A percentile compares a stretch with the other conserved stretches of the same genome.
These are phyloP conservation scores for Erysimum cheiranthoides DNA, from an alignment of 345 rosid species.

Conservation along the genomic window DNA sequence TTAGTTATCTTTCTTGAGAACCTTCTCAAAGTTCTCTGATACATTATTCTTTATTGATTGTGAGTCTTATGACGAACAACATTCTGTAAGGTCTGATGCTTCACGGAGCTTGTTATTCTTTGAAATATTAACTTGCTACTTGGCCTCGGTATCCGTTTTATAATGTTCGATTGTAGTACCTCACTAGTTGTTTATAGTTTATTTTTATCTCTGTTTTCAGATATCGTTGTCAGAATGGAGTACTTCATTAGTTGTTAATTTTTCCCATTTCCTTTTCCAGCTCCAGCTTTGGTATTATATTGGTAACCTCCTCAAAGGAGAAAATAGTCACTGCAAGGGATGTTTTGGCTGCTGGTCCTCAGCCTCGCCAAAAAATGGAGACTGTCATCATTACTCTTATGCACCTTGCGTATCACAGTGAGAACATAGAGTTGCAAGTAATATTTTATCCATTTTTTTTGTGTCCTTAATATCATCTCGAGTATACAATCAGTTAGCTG, in stretches of 20 bases:
- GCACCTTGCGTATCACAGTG: slow-evolving; percentile 93
- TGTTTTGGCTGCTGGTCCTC: slow-evolving; percentile 79
- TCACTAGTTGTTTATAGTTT: slow-evolving; percentile 3
- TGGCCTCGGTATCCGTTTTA: neutral
- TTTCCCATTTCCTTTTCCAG: slow-evolving; percentile 50
- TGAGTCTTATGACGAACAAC: neutral
- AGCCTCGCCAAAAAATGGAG: slow-evolving; percentile 70
- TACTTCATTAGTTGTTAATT: slow-evolving; percentile 15
- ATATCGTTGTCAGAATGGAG: slow-evolving; percentile 10
- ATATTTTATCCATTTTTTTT: slow-evolving; percentile 21
- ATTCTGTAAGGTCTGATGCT: slow-evolving; percentile 27
- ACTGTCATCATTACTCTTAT: slow-evolving; percentile 77
- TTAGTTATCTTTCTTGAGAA: neutral
- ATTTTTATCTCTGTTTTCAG: slow-evolving; percentile 12
- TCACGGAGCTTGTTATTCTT: slow-evolving; percentile 12
- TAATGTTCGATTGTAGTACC: slow-evolving; percentile 1
- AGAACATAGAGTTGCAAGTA: slow-evolving; percentile 87
- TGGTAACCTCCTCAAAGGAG: slow-evolving; percentile 71
- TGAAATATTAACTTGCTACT: neutral
- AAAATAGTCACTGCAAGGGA: slow-evolving; percentile 73
- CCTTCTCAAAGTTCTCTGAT: slow-evolving; percentile 23
- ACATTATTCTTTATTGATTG: slow-evolving; percentile 19
- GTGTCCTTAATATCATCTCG: neutral
- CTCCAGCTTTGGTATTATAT: slow-evolving; percentile 71
- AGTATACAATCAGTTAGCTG: slow-evolving; percentile 15